phyloP scores from a whole-genome alignment of 106 monocot species.

The Hemerocallis citrina region DNA sequence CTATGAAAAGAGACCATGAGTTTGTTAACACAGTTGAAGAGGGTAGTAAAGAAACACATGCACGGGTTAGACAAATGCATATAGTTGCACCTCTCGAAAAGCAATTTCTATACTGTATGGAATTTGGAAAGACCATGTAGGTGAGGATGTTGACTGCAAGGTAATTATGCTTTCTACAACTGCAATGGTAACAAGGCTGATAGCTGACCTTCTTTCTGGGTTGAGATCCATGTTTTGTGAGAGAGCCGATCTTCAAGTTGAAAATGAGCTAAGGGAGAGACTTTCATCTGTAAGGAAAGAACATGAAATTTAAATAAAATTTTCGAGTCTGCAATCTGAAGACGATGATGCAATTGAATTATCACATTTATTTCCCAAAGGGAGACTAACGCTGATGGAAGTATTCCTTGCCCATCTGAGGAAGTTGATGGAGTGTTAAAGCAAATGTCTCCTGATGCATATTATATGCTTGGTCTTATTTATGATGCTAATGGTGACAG shows the following conservation, averaged over 20 bases:
- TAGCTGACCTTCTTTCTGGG: constrained; percentile 55
- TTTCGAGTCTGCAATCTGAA: background rate
- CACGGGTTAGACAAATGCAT: constrained; percentile 75
- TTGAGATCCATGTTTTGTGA: too few species aligned
- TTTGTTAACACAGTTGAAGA: constrained; percentile 75
- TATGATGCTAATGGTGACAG: too few species aligned
- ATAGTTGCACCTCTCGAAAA: constrained; percentile 59
- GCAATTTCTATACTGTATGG: constrained; percentile 55
- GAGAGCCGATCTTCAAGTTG: too few species aligned
- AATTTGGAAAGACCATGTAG: constrained; percentile 58
- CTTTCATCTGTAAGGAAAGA: too few species aligned
- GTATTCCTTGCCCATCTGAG: constrained; percentile 57
- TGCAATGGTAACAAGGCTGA: constrained; percentile 66
- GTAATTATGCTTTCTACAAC: constrained; percentile 78
- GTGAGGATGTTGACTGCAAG: constrained; percentile 67
- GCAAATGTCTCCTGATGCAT: constrained; percentile 85
- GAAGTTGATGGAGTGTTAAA: constrained; percentile 50
- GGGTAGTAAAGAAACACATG: constrained; percentile 68
- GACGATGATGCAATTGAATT: constrained; percentile 33
- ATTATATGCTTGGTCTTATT: too few species aligned
- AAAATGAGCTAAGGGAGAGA: too few species aligned
- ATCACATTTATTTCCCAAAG: constrained; percentile 56
- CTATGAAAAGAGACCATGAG: constrained; percentile 79
- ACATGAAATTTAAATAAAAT: too few species aligned
- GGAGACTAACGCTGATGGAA: constrained; percentile 71